phyloP scores from a whole-genome alignment of 176 grass and related monocot species.

The Urochloa ruziziensis region DNA sequence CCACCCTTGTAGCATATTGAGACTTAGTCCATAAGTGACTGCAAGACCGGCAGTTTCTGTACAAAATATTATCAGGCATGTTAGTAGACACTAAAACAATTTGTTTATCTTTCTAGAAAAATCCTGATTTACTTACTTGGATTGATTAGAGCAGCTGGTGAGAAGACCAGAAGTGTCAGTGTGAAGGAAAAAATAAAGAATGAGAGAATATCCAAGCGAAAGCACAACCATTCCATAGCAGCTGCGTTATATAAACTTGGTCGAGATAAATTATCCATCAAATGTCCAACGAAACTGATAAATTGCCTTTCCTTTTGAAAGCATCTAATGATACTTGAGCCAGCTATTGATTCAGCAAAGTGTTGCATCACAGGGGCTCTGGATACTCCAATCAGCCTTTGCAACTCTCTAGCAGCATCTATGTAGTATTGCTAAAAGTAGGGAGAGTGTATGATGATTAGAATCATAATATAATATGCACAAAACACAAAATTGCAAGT shows the following conservation, averaged over 20 bases:
- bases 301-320: slow-evolving; percentile 62
- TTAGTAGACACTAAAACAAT: background rate
- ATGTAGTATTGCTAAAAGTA: slow-evolving; percentile 43
- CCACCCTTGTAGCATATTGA: slow-evolving; percentile 35
- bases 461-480: background rate
- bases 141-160: slow-evolving; percentile 49
- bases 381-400: slow-evolving; percentile 35
- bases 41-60: slow-evolving; percentile 53
- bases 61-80: background rate
- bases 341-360: slow-evolving; percentile 60
- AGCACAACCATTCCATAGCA: slow-evolving; percentile 60
- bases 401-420: slow-evolving; percentile 38
- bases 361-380: slow-evolving; percentile 47
- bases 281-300: slow-evolving; percentile 25
- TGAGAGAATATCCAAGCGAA: slow-evolving; percentile 68
- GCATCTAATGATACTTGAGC: slow-evolving; percentile 63
- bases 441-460: background rate
- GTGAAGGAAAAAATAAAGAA: slow-evolving; percentile 58
- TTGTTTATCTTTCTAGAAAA: background rate
- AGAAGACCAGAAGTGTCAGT: slow-evolving; percentile 42
- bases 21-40: slow-evolving; percentile 46
- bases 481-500: background rate
- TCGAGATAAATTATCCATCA: slow-evolving; percentile 54
- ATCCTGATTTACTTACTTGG: slow-evolving; percentile 43
- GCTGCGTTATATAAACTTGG: slow-evolving; percentile 61